phyloP scores from a whole-genome alignment of 2,329 filamentous ascomycete species.

The Colletotrichum lupini region DNA sequence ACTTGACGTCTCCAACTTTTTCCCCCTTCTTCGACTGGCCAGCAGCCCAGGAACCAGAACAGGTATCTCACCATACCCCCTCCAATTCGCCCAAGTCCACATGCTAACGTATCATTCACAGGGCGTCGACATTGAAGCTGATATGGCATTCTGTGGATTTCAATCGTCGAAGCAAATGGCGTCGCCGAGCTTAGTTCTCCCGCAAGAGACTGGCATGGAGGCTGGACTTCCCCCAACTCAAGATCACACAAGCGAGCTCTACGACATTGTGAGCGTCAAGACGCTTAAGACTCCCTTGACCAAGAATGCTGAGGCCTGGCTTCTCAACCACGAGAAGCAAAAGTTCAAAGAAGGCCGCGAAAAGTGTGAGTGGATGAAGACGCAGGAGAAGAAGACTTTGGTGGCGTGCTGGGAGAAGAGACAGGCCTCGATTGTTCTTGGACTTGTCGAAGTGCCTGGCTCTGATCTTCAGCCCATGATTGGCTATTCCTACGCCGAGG shows the following conservation, averaged over 20 bases:
- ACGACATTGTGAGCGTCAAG: not conserved
- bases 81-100: not conserved
- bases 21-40: not conserved
- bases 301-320: not conserved
- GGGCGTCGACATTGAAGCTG: not conserved
- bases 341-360: not conserved
- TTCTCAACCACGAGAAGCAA: not conserved
- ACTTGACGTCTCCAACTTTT: not conserved
- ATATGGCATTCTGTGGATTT: not conserved
- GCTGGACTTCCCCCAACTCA: not conserved
- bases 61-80: not conserved
- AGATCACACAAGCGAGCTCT: not conserved
- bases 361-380: constrained; percentile 5
- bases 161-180: not conserved
- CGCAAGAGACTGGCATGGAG: not conserved
- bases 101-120: not conserved
- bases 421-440: constrained; percentile 30
- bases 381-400: constrained; percentile 1
- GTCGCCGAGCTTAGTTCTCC: not conserved
- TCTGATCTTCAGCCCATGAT: constrained; percentile 2
- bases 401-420: constrained; percentile 20
- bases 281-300: not conserved
- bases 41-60: not conserved
- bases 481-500: not conserved
- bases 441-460: constrained; percentile 26